phyloP scores from a whole-genome alignment of 2,329 filamentous ascomycete genomes.

The Cladosporium oxysporum region DNA sequence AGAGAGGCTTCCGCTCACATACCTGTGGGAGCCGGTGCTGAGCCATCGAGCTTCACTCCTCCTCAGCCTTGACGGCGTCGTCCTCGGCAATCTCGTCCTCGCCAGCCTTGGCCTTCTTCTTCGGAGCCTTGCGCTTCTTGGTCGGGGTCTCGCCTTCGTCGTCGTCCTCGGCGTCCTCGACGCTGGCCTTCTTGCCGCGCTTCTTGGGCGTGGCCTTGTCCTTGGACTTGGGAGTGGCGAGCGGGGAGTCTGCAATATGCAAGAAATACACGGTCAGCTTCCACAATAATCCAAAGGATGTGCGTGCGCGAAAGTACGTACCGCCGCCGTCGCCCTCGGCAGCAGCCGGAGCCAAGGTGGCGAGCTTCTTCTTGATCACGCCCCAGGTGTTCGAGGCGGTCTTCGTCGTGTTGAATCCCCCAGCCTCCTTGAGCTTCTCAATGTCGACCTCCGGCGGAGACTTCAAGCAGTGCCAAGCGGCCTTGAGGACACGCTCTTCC shows the following conservation, averaged over 20 bases:
- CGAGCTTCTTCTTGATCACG: constrained; percentile 38
- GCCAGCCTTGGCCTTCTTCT: constrained; percentile 13
- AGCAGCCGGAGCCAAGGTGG: constrained; percentile 5
- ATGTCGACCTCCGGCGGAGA: constrained; percentile 38
- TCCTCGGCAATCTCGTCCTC: constrained; percentile 7
- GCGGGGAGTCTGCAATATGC: neutral
- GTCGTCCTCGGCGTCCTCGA: constrained; percentile 17
- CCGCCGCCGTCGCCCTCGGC: constrained; percentile 19
- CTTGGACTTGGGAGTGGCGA: constrained; percentile 1
- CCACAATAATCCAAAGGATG: neutral
- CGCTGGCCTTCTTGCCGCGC: constrained; percentile 31
- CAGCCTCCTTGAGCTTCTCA: constrained; percentile 30
- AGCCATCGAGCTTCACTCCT: neutral
- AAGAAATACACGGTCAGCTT: neutral
- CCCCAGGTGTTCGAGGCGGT: constrained; percentile 39
- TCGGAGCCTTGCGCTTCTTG: constrained; percentile 25
- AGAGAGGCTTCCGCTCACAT: neutral
- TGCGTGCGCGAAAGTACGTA: neutral
- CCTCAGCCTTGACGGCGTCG: constrained; percentile 12
- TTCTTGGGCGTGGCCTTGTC: constrained; percentile 28
- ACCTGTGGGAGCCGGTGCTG: neutral
- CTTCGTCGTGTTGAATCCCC: constrained; percentile 37
- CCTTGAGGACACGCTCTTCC: constrained; percentile 33
- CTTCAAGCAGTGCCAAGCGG: constrained; percentile 37
- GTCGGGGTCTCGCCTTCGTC: neutral